Base-by-base conservation (phyloP, 495 filamentous ascomycete species). In the Penicillium roqueforti region DNA sequence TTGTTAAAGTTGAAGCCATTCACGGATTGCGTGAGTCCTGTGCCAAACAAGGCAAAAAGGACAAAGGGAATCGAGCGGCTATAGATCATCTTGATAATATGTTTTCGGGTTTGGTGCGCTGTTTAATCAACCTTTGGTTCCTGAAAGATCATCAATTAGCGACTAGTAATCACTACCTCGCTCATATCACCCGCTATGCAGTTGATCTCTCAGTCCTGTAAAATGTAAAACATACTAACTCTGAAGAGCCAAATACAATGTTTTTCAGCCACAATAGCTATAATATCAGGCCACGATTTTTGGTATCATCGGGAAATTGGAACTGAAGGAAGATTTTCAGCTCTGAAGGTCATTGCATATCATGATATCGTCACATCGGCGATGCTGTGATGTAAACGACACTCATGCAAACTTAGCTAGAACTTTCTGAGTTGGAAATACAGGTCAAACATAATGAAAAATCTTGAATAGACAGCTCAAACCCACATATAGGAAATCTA, bases 1-100 rank as follows among this genome's bases (percentile, higher is more conserved):
- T 56, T 56, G 38, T 69, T 43, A 23, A 60, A 70, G 8, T 69
- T 40, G 4, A 60, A 41, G 19, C 68, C 68, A 31, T 63, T 44
- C 1, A 68, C 62, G 0, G 19, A 47, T 32, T 71, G 68, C 0
- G 56, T 53, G 19, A 62, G 10, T 1, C 49, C 53, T 1, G 51
- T 50, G 47, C 46, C 42, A 5, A 46, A 22, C 7, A 65, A 29
- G 14, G 55, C 53, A 6, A 65, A 36, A 11, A 41, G 57, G 18
- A 46, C 47, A n/a, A 47, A 20, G 1, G 51, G 51, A n/a, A 49
- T 11, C 6, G 45, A 45, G 6, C 6, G 43, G 2, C 22, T 47
- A 23, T 52, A 23, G 14, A 42, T 45, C 53, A 59, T 55, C n/a
- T 11, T 52, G 14, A 25, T 25, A 10, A 13, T 19, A 31, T 16